A percentile compares a stretch with the other conserved stretches of the same genome.
phyloP scores from a whole-genome alignment of 345 rosid species.

The Hibiscus mutabilis region DNA sequence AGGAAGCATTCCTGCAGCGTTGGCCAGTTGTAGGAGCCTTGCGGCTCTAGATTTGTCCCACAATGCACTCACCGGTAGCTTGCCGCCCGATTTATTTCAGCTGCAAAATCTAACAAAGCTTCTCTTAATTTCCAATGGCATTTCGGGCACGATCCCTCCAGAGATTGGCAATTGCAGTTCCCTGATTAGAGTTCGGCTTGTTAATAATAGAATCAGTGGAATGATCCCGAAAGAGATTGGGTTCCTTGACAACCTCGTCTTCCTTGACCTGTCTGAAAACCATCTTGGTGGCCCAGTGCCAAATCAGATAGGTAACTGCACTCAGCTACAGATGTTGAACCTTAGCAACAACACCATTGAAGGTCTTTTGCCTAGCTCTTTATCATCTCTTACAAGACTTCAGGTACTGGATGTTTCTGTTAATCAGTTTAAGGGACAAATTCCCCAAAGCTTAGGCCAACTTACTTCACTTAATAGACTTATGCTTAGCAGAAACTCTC shows the following conservation, averaged over 20 bases:
- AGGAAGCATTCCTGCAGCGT: conserved; percentile 59
- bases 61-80: conserved; percentile 57
- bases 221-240: conserved; percentile 62
- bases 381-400: conserved; percentile 53
- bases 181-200: conserved; percentile 56
- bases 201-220: conserved; percentile 52
- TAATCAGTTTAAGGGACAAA: conserved; percentile 41
- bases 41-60: conserved; percentile 64
- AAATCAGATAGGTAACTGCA: conserved; percentile 64
- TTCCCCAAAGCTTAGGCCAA: conserved; percentile 48
- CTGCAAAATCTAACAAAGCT: conserved; percentile 65
- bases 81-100: conserved; percentile 63
- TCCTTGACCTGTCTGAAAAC: conserved; percentile 67
- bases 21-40: conserved; percentile 57
- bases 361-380: conserved; percentile 57
- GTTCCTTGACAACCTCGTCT: conserved; percentile 49
- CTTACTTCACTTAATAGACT: conserved; percentile 51
- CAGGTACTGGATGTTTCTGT: conserved; percentile 60
- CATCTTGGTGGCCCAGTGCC: conserved; percentile 57
- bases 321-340: conserved; percentile 57
- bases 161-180: conserved; percentile 65
- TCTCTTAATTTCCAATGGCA: conserved; percentile 61
- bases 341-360: conserved; percentile 74
- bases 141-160: conserved; percentile 58
- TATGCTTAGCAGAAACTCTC: conserved; percentile 38